A percentile compares a stretch with the other conserved stretches of the same genome.
Conservation (phyloP, 2,329 filamentous ascomycete genomes). For the Fusarium annulatum region DNA sequence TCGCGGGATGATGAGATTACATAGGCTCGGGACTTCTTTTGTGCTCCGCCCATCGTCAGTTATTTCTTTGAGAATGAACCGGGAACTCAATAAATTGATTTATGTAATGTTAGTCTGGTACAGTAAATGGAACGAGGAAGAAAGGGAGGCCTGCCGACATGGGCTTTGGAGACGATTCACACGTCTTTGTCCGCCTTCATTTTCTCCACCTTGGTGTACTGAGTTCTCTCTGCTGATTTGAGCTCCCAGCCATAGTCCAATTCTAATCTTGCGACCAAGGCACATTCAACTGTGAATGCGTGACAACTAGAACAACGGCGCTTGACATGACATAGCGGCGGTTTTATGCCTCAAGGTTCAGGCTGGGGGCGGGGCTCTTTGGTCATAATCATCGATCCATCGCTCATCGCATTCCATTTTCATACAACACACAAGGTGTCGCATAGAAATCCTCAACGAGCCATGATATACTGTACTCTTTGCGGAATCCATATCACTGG, state of each 20-base stretch:
- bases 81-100: not conserved
- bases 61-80: no score
- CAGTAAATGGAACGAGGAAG: not conserved
- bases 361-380: not conserved
- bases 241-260: not conserved
- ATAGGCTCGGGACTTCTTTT: not conserved
- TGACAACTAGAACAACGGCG: no score
- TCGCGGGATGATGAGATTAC: not conserved
- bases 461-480: not conserved
- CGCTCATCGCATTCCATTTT: not conserved
- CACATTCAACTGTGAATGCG: not conserved
- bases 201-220: not conserved
- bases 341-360: no score
- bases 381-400: not conserved
- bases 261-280: not conserved
- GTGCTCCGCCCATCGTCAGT: not conserved
- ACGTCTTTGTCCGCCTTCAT: not conserved
- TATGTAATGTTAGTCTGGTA: not conserved
- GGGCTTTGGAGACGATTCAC: not conserved
- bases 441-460: no score
- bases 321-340: no score
- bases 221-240: no score
- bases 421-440: not conserved
- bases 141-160: not conserved
- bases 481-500: not conserved